Evolutionary conservation across 352 stramenopile genomes (phyloP).

Genomic region (Pythium phragmitis): DNA sequence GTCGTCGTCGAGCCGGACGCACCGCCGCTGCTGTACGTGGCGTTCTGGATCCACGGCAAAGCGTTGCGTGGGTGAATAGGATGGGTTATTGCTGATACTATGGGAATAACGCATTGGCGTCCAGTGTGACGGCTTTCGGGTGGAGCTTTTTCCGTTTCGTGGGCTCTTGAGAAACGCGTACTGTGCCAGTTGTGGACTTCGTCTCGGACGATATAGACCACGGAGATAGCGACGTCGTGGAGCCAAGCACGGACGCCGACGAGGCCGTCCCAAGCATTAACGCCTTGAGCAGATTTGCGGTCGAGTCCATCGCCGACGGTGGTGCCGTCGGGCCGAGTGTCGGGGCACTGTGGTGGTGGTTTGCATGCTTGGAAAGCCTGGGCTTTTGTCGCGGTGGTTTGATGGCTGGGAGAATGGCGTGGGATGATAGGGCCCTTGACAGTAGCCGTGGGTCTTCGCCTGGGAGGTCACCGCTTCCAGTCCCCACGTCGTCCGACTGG

Average conservation of each 20-base stretch:
- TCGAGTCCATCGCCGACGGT: constrained; percentile 23
- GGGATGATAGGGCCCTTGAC: constrained; percentile 9
- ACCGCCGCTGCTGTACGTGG: constrained; percentile 55
- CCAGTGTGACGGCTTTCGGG: constrained; percentile 28
- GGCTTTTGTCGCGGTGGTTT: background rate
- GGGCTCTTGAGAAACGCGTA: constrained; percentile 15
- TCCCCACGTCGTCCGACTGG: background rate
- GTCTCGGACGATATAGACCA: constrained; percentile 7
- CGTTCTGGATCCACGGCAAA: constrained; percentile 86
- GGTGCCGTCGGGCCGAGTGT: background rate
- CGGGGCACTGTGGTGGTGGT: constrained; percentile 3
- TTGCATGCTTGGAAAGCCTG: background rate
- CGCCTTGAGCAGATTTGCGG: constrained; percentile 31
- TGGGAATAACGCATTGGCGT: constrained; percentile 21
- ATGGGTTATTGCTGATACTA: constrained; percentile 3
- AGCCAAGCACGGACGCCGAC: constrained; percentile 18
- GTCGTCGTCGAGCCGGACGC: constrained; percentile 18
- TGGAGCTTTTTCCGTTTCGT: constrained; percentile 27
- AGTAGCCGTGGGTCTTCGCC: background rate
- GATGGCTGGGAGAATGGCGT: constrained; percentile 25
- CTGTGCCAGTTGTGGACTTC: background rate
- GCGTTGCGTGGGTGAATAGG: constrained; percentile 22
- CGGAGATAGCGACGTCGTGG: constrained; percentile 2
- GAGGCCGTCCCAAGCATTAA: constrained; percentile 29
- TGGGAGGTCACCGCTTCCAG: background rate